Evolutionary conservation across 2,329 filamentous ascomycete species (phyloP).

Genomic region (Cladosporium colombiae): DNA sequence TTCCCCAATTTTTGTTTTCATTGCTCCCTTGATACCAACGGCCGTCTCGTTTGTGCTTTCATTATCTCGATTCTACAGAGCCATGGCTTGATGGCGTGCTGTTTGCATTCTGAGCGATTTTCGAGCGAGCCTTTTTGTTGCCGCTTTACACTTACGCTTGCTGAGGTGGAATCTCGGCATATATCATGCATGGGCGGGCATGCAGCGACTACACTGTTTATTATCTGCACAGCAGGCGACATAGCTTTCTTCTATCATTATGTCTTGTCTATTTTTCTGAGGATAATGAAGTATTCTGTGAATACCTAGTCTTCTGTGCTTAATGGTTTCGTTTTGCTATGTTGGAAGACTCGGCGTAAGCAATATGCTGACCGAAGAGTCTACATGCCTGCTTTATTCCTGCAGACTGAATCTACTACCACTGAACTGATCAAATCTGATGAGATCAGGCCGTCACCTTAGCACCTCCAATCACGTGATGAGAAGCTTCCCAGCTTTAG

Average conservation of each 20-base stretch:
- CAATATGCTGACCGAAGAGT: background rate
- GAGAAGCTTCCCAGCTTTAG: background rate
- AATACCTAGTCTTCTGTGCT: background rate
- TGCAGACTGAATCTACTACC: background rate
- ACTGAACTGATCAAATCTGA: background rate
- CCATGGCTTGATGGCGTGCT: background rate
- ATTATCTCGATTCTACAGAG: background rate
- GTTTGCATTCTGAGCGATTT: constrained; percentile 10
- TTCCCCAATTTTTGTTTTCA: background rate
- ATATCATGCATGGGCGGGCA: constrained; percentile 1
- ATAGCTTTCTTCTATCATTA: background rate
- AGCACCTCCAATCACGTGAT: background rate
- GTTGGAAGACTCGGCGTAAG: background rate
- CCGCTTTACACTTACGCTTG: background rate
- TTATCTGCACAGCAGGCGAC: background rate
- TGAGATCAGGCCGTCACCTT: background rate
- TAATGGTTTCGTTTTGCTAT: background rate
- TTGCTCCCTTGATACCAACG: constrained; percentile 17
- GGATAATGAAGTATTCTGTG: background rate
- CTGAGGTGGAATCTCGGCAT: background rate
- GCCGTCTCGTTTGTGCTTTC: constrained; percentile 14
- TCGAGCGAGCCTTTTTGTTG: constrained; percentile 6
- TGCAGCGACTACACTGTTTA: constrained; percentile 1
- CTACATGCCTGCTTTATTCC: background rate
- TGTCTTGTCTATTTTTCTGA: background rate